Evolutionary conservation across 768 basidiomycete genomes (phyloP).

Genomic region (Mycena alexandri): DNA sequence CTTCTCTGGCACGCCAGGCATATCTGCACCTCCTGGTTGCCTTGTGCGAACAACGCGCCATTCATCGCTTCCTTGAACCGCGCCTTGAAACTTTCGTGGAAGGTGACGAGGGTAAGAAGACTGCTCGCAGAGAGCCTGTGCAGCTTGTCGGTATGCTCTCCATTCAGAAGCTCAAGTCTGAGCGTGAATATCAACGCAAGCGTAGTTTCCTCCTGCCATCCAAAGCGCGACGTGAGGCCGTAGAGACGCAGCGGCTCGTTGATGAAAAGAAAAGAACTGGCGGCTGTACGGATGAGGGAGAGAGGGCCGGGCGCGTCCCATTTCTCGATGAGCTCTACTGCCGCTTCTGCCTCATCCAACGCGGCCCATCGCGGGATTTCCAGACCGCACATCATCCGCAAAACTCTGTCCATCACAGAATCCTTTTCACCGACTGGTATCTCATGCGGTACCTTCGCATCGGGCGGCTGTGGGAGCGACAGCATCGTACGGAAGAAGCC

Average conservation of each 20-base stretch:
- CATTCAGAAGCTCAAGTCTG: conserved; percentile 52
- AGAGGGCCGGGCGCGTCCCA: conserved; percentile 62
- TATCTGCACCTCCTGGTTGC: conserved; percentile 47
- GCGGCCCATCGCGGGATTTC: conserved; percentile 55
- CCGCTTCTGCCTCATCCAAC: conserved; percentile 54
- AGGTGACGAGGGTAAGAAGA: conserved; percentile 53
- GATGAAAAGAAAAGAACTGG: conserved; percentile 58
- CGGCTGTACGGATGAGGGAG: conserved; percentile 55
- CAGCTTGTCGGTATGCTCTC: conserved; percentile 46
- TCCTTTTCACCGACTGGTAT: conserved; percentile 52
- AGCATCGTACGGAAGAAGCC: conserved; percentile 52
- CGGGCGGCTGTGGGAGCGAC: conserved; percentile 36
- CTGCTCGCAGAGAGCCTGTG: conserved; percentile 48
- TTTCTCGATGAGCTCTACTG: conserved; percentile 56
- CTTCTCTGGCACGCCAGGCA: conserved; percentile 52
- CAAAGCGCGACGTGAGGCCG: conserved; percentile 57
- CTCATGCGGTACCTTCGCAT: conserved; percentile 17
- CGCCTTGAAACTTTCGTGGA: conserved; percentile 57
- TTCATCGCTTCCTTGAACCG: conserved; percentile 52
- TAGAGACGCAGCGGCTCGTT: conserved; percentile 60
- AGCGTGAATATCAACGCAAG: conserved; percentile 58
- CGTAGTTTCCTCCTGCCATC: conserved; percentile 60
- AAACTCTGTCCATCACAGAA: conserved; percentile 50
- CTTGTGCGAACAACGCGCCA: conserved; percentile 53
- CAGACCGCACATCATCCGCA: conserved; percentile 57